Base-by-base conservation (phyloP, 305 asterid species). In the Rubia tinctorum region DNA sequence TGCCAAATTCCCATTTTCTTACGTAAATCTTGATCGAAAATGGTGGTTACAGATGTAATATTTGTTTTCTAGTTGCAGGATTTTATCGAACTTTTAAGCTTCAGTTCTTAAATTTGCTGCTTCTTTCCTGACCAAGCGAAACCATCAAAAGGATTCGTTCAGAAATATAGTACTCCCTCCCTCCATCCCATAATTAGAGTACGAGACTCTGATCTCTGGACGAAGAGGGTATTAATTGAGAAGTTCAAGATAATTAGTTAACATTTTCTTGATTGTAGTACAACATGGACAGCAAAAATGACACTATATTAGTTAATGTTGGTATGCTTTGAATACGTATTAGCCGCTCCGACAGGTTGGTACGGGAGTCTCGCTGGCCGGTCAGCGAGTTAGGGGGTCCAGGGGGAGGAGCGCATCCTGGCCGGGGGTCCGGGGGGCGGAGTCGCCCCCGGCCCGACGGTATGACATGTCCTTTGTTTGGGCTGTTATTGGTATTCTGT, bases 1-100 rank as follows among this genome's bases (percentile, higher is more conserved):
- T 30, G 78, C 56, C 22, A 12, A 71, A 68, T 59, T 55, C 51
- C 7, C 30, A 58, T 68, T 56, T 68, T 65, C 34, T 11, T 67
- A 59, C 9, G 64, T 22, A 10, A 22, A 10, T 23, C 64, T 59
- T 8, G 15, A 9, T 59, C 20, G 34, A 22, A 20, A 23, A 59
- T 22, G 17, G 64, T 53, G 59, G 59, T 53, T 20, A 53, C 59
- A 5, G 22, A 53, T 53, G 59, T 18, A 53, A 53, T 53, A 17
- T 11, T 53, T 53, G 11, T 53, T 53, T 53, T 17, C 9, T 8
- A 53, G 59, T 53, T 53, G 59, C 9, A 53, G 23, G 23, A 53
- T 5, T 18, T 17, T 53, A 53, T 53, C 59, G 0, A 53, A 53
- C 25, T n/a, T n/a, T 55, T 55, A 23, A 55, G 60, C 60, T 55